Base-by-base conservation (phyloP, 805 yeast genomes). In the Ogataea kodamae region DNA sequence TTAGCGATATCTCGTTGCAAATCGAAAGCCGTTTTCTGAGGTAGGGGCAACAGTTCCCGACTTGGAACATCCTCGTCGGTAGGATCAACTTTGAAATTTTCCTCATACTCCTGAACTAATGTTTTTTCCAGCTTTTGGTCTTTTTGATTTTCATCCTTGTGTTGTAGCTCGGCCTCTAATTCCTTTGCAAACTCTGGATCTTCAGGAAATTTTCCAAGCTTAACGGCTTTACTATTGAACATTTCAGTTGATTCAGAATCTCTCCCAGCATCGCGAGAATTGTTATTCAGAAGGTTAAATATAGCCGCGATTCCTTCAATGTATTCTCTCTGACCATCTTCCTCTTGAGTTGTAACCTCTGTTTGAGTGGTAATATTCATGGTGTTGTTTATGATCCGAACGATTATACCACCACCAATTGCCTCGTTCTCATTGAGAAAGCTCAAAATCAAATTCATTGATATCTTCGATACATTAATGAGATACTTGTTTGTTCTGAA, bases 391-490 rank as follows among this genome's bases (percentile, higher is more conserved):
- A 92, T 79, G 30, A 87, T 71, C 47, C 96, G 68, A 29, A 92
- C 85, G 34, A 90, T 68, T 22, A 90, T 74, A 2, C 89, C 81
- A 2, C 97, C 97, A 25, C 97, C 97, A 35, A 80, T 79, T 7
- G 82, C 81, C 59, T 88, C 97, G 55, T 88, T 86, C 53, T 90
- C 97, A 55, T 87, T 95, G 35, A 92, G 61, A 48, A 88, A 90
- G 55, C 86, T 85, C 34, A 92, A 67, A 44, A 92, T 70, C 47
- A 90, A 64, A 55, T 88, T 92, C 52, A 90, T 70, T 4, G 95
- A 77, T 1, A 96, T 88, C 43, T 84, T 79, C 9, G 96, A 81
- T 28, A 90, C 77, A 25, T 75, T 72, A 6, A 90, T 68, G 34
- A 75, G 69, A 60, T 87, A 92, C 54, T 83, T 82, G 63, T 82